Evolutionary conservation across 208 protist genomes (phyloP), one percentile per base, ranked within the genome.

Genomic region (Ichthyophonus hoferi): DNA sequence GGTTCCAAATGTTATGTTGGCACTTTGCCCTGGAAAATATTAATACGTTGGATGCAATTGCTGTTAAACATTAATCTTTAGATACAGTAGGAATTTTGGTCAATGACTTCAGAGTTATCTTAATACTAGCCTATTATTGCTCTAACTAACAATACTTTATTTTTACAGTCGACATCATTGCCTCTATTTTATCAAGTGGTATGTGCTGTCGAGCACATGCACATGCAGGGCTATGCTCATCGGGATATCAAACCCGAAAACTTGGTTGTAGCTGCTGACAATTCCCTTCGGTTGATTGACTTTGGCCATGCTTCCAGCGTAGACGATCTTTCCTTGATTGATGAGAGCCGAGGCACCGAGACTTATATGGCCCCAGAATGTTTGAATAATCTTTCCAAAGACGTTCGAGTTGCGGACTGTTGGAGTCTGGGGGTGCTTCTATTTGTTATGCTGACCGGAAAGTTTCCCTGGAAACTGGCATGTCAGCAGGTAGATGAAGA

Each of bases 241-340:
- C 38, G 81, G 7, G 81, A 85, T 34, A 40, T 85, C 81, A 85
- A 85, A 58, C 81, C 81, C 40, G 81, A 85, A 38, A 85, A 85
- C 38, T 14, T 85, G 12, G 81, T 85, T n/a, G 39, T 85, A 38
- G 39, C 24, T 7, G 39, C 38, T 85, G 81, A 85, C 81, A 38
- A 40, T 34, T 37, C 17, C 40, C 3, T 85, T 40, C 81, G 81
- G 0, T 34, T 85, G 0, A 58, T 85, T 17, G 81, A 85, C 38
- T 58, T 85, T 24, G 81, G 81, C 17, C 39, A n/a, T 3, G 24
- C 35, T 58, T 7, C 50, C 50, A 7, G 24, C 50, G 50, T 67
- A 24, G 50, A 67, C 50, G 50, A 67, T 24, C 14, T 67, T 24
- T 7, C 7, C 14, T 24, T 7, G 50, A n/a, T 7, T 24, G 7